Evolutionary conservation across 805 yeast species (phyloP).

Genomic region (Lipomyces lipofer): DNA sequence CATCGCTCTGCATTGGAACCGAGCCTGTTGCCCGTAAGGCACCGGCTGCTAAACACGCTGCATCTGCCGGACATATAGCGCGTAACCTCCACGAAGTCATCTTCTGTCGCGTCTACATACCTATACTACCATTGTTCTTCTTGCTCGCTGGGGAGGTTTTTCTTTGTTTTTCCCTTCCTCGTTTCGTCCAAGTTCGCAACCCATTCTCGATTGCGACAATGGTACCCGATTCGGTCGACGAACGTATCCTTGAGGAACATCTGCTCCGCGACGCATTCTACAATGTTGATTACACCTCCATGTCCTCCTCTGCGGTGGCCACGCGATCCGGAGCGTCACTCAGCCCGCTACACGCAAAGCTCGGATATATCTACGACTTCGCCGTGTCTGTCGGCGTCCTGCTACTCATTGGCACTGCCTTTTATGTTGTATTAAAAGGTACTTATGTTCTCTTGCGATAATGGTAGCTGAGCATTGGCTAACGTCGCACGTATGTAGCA

Average conservation of each 20-base stretch:
- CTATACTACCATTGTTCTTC: too few species aligned
- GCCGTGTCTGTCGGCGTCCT: background rate
- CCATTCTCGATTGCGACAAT: slow-evolving; percentile 16
- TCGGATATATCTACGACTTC: slow-evolving; percentile 8
- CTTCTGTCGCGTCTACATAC: too few species aligned
- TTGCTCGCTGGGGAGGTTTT: too few species aligned
- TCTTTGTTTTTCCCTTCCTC: too few species aligned
- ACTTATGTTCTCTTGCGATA: background rate
- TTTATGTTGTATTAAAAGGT: slow-evolving; percentile 12
- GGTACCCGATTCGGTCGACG: slow-evolving; percentile 32
- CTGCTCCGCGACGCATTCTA: slow-evolving; percentile 27
- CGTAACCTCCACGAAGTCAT: too few species aligned
- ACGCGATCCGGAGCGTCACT: slow-evolving; percentile 8
- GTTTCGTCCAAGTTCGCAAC: too few species aligned
- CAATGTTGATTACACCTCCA: slow-evolving; percentile 24
- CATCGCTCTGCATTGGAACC: too few species aligned
- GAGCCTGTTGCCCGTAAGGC: too few species aligned
- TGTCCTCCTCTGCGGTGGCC: slow-evolving; percentile 16
- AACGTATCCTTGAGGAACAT: slow-evolving; percentile 29
- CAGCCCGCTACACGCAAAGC: slow-evolving; percentile 4
- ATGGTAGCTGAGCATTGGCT: background rate
- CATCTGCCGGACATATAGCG: too few species aligned
- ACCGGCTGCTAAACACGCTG: too few species aligned
- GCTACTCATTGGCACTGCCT: slow-evolving; percentile 4
- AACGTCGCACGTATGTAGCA: background rate